Evolutionary conservation across 345 rosid genomes (phyloP).

Genomic region (Camelina sativa): DNA sequence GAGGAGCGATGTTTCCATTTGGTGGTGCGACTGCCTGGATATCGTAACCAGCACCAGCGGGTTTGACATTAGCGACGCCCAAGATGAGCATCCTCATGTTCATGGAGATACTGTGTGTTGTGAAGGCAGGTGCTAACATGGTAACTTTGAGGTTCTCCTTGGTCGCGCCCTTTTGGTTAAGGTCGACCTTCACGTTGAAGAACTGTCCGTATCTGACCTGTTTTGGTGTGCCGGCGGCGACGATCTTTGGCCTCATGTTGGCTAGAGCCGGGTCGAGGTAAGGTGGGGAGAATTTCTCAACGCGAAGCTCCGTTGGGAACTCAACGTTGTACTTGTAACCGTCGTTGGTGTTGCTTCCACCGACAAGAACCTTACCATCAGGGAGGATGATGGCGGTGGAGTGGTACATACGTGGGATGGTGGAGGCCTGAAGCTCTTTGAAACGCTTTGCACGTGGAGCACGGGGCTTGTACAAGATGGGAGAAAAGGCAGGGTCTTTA

Average conservation of each 20-base stretch:
- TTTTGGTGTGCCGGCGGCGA: conserved; percentile 12
- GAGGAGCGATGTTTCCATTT: conserved; percentile 55
- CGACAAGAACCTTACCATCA: conserved; percentile 65
- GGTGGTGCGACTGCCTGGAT: conserved; percentile 50
- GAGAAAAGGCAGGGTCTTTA: conserved; percentile 65
- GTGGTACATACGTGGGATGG: conserved; percentile 76
- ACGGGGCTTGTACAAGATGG: conserved; percentile 52
- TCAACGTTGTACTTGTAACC: conserved; percentile 59
- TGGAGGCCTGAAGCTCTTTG: conserved; percentile 44
- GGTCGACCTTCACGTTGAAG: conserved; percentile 40
- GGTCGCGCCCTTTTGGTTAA: background rate
- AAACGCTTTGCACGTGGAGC: conserved; percentile 44
- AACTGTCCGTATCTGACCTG: conserved; percentile 40
- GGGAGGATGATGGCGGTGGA: conserved; percentile 58
- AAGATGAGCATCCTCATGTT: conserved; percentile 58
- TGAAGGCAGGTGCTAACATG: conserved; percentile 68
- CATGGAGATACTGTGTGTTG: conserved; percentile 75
- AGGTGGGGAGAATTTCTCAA: conserved; percentile 78
- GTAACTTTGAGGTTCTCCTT: conserved; percentile 45
- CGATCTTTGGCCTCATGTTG: conserved; percentile 47
- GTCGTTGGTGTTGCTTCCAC: conserved; percentile 71
- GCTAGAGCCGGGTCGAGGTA: conserved; percentile 55
- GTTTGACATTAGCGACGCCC: conserved; percentile 39
- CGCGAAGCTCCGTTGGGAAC: conserved; percentile 72
- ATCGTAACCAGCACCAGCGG: conserved; percentile 7